Percentiles rank a stretch among this genome's conserved stretches.
These are phyloP conservation scores for Epichloe coenophiala DNA, from an alignment of 2,329 filamentous ascomycete species.

Conservation along the genomic window DNA sequence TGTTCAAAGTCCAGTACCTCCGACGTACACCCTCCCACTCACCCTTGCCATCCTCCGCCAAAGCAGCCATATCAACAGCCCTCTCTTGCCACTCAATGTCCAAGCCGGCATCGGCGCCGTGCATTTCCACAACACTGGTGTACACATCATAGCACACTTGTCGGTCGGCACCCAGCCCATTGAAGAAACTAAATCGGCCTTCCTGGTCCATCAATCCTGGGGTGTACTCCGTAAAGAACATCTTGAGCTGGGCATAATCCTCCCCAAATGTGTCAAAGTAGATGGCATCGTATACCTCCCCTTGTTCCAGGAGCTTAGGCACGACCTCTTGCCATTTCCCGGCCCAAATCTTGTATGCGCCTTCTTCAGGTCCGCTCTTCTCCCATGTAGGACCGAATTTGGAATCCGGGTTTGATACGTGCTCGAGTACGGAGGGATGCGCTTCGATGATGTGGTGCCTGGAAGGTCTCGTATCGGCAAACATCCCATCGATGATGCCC, in stretches of 20 bases:
- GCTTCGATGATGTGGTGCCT: constrained; percentile 79
- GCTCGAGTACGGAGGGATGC: constrained; percentile 60
- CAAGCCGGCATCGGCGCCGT: constrained; percentile 76
- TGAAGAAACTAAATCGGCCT: constrained; percentile 77
- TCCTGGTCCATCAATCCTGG: constrained; percentile 60
- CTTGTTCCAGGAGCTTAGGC: constrained; percentile 51
- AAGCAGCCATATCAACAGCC: constrained; percentile 50
- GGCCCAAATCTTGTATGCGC: constrained; percentile 56
- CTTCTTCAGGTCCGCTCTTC: constrained; percentile 39
- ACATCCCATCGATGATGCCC: constrained; percentile 73
- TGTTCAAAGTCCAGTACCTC: constrained; percentile 79
- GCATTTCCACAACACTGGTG: constrained; percentile 80
- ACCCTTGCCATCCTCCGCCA: constrained; percentile 53
- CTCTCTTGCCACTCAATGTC: constrained; percentile 80
- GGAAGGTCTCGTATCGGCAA: constrained; percentile 52
- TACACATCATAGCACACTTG: constrained; percentile 95
- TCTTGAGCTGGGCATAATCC: constrained; percentile 70
- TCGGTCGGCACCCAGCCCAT: constrained; percentile 83
- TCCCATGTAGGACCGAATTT: constrained; percentile 45
- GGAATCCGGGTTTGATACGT: constrained; percentile 37
- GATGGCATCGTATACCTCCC: constrained; percentile 68
- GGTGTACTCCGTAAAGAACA: constrained; percentile 81
- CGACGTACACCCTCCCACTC: constrained; percentile 84
- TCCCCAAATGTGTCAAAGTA: constrained; percentile 99
- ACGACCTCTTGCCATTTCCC: constrained; percentile 72